These are phyloP conservation scores for Kwoniella sp. DNA, from an alignment of 768 basidiomycete species.

Conservation along the genomic window DNA sequence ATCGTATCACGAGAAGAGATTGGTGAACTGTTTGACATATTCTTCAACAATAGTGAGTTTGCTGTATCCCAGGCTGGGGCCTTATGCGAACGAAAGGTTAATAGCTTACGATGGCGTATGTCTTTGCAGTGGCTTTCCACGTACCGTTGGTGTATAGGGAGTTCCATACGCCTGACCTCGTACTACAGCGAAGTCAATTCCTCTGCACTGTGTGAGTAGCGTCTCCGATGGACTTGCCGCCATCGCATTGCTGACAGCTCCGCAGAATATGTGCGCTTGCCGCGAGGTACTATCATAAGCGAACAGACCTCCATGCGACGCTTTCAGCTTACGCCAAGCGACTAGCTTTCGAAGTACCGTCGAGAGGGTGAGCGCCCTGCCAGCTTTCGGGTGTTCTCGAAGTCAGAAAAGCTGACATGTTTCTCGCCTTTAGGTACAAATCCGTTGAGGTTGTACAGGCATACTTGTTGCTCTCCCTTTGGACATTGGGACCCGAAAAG, in stretches of 20 bases:
- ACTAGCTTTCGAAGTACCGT: conserved; percentile 68
- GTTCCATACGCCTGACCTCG: conserved; percentile 91
- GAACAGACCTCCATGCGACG: conserved; percentile 77
- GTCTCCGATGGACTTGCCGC: conserved; percentile 43
- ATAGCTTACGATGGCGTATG: not conserved
- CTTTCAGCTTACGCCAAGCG: conserved; percentile 72
- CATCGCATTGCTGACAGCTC: conserved; percentile 7
- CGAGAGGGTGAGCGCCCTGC: conserved; percentile 38
- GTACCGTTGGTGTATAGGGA: conserved; percentile 78
- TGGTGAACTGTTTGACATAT: conserved; percentile 82
- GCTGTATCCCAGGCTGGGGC: conserved; percentile 43
- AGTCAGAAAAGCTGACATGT: not conserved
- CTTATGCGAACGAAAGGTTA: too few species aligned
- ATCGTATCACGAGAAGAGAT: conserved; percentile 89
- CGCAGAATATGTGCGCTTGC: conserved; percentile 87
- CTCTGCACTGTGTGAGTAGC: conserved; percentile 77
- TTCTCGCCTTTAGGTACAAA: conserved; percentile 46
- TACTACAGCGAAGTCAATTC: conserved; percentile 93
- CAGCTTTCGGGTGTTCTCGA: not conserved
- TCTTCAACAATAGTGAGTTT: conserved; percentile 50
- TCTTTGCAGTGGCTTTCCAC: conserved; percentile 60
- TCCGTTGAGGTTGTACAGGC: conserved; percentile 94
- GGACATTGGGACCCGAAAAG: conserved; percentile 93
- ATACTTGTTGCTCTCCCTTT: conserved; percentile 81
- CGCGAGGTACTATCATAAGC: conserved; percentile 79